Percentiles rank a stretch among this genome's conserved stretches.
Conservation (phyloP, 2,329 filamentous ascomycete genomes). For the Apiospora kogelbergensis region DNA sequence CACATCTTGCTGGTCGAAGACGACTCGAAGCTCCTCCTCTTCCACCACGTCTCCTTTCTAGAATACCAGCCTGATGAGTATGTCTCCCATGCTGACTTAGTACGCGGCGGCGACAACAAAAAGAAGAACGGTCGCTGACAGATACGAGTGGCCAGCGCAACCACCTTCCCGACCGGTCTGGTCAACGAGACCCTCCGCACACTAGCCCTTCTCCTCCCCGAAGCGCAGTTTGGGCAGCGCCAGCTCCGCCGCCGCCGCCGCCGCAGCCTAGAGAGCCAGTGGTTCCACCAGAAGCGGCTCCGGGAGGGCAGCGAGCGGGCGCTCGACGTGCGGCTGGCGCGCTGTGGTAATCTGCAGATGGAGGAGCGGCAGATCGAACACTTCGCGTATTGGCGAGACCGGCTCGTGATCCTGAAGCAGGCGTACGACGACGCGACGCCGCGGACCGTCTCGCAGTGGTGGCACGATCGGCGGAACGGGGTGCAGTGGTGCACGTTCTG, state of each 20-base stretch:
- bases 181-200: background rate
- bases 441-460: background rate
- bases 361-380: background rate
- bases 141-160: background rate
- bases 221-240: background rate
- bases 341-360: background rate
- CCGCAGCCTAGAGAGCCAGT: background rate
- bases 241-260: no score
- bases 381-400: background rate
- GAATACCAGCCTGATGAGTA: background rate
- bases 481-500: conserved; percentile 1
- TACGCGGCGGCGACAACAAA: no score
- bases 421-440: background rate
- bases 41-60: background rate
- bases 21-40: background rate
- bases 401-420: background rate
- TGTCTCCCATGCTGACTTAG: background rate
- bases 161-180: background rate
- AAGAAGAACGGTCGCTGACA: background rate
- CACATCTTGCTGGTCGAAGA: background rate
- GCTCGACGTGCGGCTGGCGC: background rate
- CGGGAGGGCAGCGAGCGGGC: background rate
- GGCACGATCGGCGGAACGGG: background rate
- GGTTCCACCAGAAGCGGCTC: background rate
- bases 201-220: background rate